Evolutionary conservation across 768 basidiomycete species (phyloP), one percentile per base, ranked within the genome.

Genomic region (Hydnum rufescens): DNA sequence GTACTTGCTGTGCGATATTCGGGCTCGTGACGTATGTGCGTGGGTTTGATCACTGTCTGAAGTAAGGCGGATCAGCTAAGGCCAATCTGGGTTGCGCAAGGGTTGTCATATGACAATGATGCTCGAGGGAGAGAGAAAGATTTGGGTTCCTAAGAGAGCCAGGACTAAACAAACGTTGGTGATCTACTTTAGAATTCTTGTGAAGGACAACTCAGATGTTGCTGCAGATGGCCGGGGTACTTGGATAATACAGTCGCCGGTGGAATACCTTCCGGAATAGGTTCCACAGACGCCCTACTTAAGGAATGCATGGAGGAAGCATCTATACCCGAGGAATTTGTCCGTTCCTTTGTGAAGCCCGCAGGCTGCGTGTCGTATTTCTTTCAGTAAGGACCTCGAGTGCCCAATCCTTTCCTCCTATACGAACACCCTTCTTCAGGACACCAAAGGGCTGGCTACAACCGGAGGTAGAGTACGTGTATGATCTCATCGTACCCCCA

Each of bases 241-340:
- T 71, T 95, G 18, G 93, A 97, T 61, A 96, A 97, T 64, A 80
- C 75, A 32, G 84, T 85, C 42, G 90, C 90, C 2, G 93, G 93
- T 0, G 93, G 93, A 2, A 90, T 93, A 30, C 77, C 88, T 0
- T 76, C 80, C 19, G 86, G 89, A 1, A 78, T 81, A 67, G 61
- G 72, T 0, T 65, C 74, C 3, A 75, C 84, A 47, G 81, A 89
- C 47, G 73, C 78, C 1, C 67, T 96, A 42, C 72, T 92, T 32
- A 95, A 93, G 62, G 93, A 96, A 64, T 82, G 85, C 52, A 80
- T 77, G 71, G 93, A 97, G 61, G 93, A 99, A 64, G 93, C 90
- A 2, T 87, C 80, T 58, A 70, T 96, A 23, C 68, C 71, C 2
- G 78, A 78, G 50, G 64, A 68, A n/a, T 62, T 87, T 43, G 76